Base-by-base conservation (phyloP, 129 eudicot genomes). In the Logfia minima region DNA sequence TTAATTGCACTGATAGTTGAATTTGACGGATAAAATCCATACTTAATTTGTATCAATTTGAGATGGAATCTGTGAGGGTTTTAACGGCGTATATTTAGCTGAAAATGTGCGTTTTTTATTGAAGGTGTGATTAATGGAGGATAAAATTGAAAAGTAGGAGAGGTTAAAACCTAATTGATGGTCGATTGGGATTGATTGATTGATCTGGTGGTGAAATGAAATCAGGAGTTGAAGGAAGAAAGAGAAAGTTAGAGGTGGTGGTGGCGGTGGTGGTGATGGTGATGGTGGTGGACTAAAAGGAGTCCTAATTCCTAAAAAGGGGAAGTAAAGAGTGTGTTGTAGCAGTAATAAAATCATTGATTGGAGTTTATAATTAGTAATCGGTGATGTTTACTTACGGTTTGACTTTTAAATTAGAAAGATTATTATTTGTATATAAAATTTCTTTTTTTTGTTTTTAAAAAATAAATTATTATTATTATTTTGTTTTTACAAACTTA, bases 131-230 rank as follows among this genome's bases (percentile, higher is more conserved):
- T 63, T 60, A 71, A 60, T 63, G 71, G 77, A 31, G 83, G 71
- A 62, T 14, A 62, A 72, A 23, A 16, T 66, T 32, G 65, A 56
- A 55, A 32, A 17, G 16, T 1, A 37, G 8, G 8, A 21, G 31
- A 66, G 35, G 2, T 31, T 24, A 70, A 69, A 71, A 78, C 82
- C 70, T 78, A 78, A 61, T 29, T 59, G 72, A 28, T 31, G 61
- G 77, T 22, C 10, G 64, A 59, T 59, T 59, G 37, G 18, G 63
- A 58, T 58, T 34, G 83, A 62, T 58, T 34, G 83, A 62, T 79
- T 80, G 68, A 65, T 53, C 78, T 74, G 84, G 78, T 79, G 41
- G 73, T 7, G 35, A 65, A 72, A 65, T 71, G 66, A 72, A 64
- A 64, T 72, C 72, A 63, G 55, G 55, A 48, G 55, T 14, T 48